Percentiles rank a stretch among this genome's conserved stretches.
Conservation (phyloP, 2,329 filamentous ascomycete genomes). For the Scopulariopsis brevicaulis region DNA sequence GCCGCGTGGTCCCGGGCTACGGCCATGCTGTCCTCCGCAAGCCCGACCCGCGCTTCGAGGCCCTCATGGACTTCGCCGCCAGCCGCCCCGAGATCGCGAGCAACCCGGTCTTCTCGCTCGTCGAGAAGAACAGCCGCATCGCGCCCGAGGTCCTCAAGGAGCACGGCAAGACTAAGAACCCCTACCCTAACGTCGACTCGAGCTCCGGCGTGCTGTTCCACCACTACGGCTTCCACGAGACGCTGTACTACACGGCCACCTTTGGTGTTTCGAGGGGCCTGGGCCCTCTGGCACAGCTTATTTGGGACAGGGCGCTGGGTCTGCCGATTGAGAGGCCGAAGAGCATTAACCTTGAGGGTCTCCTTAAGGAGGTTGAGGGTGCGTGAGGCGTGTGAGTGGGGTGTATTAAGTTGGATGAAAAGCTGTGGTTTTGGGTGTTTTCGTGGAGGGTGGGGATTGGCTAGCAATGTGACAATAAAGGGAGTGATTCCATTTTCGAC, state of each 20-base stretch:
- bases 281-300: constrained; percentile 83
- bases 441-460: not conserved
- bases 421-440: not conserved
- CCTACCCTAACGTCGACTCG: constrained; percentile 93
- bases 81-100: constrained; percentile 73
- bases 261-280: constrained; percentile 61
- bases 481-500: not conserved
- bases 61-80: constrained; percentile 89
- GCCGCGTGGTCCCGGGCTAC: constrained; percentile 89
- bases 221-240: constrained; percentile 96
- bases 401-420: not conserved
- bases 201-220: constrained; percentile 92
- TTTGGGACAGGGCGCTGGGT: constrained; percentile 91
- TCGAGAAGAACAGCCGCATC: constrained; percentile 85
- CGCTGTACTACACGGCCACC: constrained; percentile 79
- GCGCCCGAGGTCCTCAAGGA: constrained; percentile 83
- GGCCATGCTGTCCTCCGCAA: constrained; percentile 94
- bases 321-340: constrained; percentile 96
- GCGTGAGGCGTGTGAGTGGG: constrained; percentile 16
- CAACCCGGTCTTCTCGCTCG: constrained; percentile 87
- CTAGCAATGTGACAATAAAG: not conserved
- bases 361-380: constrained; percentile 56
- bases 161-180: constrained; percentile 98
- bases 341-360: constrained; percentile 85
- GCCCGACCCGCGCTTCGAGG: constrained; percentile 92